Evolutionary conservation across 2,329 filamentous ascomycete genomes (phyloP).

Genomic region (Diaporthe helianthi): DNA sequence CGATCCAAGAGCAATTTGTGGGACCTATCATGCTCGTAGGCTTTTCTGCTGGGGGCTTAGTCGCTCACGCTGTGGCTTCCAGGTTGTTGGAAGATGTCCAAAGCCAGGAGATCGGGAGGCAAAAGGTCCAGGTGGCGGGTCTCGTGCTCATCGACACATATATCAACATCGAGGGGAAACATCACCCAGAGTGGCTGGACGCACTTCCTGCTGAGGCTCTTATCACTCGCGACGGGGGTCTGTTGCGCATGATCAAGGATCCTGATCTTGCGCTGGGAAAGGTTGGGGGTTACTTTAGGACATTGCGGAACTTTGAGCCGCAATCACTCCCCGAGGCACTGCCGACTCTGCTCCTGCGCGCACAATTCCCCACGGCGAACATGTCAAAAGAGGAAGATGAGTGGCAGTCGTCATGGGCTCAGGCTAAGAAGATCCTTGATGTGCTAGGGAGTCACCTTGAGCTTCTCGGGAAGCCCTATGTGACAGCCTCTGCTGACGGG

Average conservation of each 20-base stretch:
- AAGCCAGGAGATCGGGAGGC: too few species aligned
- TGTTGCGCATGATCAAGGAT: background rate
- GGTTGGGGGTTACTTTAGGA: background rate
- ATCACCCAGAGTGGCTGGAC: background rate
- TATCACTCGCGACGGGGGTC: background rate
- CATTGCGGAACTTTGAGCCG: background rate
- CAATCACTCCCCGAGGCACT: background rate
- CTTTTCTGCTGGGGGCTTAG: background rate
- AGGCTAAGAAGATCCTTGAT: background rate
- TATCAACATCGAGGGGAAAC: background rate
- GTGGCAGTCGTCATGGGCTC: background rate
- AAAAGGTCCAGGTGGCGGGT: background rate
- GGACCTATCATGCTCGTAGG: background rate
- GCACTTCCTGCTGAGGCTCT: background rate
- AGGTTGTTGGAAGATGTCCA: background rate
- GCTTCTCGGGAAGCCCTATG: background rate
- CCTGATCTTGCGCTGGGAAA: slow-evolving; percentile 4
- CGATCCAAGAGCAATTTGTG: background rate
- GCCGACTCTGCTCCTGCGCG: background rate
- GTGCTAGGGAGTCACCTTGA: background rate
- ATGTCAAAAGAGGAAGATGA: background rate
- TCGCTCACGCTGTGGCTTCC: background rate
- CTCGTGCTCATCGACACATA: slow-evolving; percentile 1
- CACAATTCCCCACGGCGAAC: background rate
- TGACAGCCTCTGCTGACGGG: background rate